These are phyloP conservation scores for Penicillium riverlandense DNA, from an alignment of 495 filamentous ascomycete species.

Conservation along the genomic window DNA sequence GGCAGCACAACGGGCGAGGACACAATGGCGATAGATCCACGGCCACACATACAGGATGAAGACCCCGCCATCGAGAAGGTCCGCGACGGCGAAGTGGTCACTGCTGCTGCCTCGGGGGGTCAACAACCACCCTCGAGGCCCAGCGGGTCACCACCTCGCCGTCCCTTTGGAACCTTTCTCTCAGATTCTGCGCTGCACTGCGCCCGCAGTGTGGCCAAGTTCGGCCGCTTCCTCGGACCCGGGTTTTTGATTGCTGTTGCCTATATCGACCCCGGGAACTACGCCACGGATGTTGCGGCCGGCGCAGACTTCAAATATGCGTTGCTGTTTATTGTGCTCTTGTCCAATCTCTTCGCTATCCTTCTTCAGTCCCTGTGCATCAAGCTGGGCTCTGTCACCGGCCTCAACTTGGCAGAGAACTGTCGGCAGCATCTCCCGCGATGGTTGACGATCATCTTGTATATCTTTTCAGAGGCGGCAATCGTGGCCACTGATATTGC, in stretches of 20 bases:
- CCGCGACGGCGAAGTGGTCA: constrained; percentile 25
- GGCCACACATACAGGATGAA: constrained; percentile 16
- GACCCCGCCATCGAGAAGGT: constrained; percentile 21
- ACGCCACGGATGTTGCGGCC: constrained; percentile 75
- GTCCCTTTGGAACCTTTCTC: constrained; percentile 20
- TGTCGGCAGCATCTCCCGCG: constrained; percentile 67
- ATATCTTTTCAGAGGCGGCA: constrained; percentile 68
- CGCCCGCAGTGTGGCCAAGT: constrained; percentile 46
- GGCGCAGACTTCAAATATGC: constrained; percentile 58
- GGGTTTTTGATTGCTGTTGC: constrained; percentile 80
- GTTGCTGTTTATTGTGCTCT: constrained; percentile 71
- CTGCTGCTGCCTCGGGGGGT: constrained; percentile 25
- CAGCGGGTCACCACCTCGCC: constrained; percentile 33
- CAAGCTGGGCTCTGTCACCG: constrained; percentile 80
- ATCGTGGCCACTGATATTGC: constrained; percentile 90
- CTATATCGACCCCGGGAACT: constrained; percentile 80
- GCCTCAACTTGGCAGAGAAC: constrained; percentile 72
- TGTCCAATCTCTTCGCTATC: constrained; percentile 81
- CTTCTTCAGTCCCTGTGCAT: constrained; percentile 76
- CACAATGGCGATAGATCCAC: constrained; percentile 15
- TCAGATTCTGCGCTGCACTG: constrained; percentile 10
- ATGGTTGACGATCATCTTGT: constrained; percentile 71
- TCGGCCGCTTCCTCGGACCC: constrained; percentile 72
- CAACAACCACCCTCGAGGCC: constrained; percentile 24
- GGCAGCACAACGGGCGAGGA: constrained; percentile 18